These are phyloP conservation scores for Boletus rubropictus DNA, from an alignment of 768 basidiomycete genomes.

Conservation along the genomic window DNA sequence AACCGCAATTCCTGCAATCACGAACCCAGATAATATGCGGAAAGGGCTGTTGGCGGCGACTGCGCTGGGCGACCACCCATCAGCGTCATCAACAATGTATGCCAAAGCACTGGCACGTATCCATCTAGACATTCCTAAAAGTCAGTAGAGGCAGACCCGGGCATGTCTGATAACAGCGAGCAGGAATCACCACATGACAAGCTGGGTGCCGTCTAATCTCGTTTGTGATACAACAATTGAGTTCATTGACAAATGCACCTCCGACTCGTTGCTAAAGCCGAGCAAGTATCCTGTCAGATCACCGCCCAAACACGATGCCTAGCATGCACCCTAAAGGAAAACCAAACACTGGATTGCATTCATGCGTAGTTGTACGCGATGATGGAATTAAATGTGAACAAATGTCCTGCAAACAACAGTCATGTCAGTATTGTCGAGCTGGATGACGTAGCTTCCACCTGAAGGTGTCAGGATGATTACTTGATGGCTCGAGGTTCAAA, in stretches of 20 bases:
- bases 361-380: constrained; percentile 72
- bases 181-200: constrained; percentile 51
- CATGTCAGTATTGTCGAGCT: background rate
- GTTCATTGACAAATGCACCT: background rate
- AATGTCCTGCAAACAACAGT: constrained; percentile 41
- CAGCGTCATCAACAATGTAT: constrained; percentile 84
- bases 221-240: constrained; percentile 39
- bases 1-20: constrained; percentile 69
- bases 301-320: constrained; percentile 53
- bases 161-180: constrained; percentile 62
- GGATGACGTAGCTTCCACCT: constrained; percentile 19
- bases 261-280: constrained; percentile 32
- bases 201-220: constrained; percentile 62
- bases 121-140: constrained; percentile 31
- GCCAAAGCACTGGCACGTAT: constrained; percentile 71
- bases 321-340: constrained; percentile 36
- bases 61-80: constrained; percentile 72
- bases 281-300: constrained; percentile 47
- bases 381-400: constrained; percentile 66
- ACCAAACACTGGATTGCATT: constrained; percentile 29
- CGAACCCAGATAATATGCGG: constrained; percentile 61
- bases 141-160: constrained; percentile 69
- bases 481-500: constrained; percentile 51
- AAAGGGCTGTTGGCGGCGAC: constrained; percentile 72
- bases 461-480: constrained; percentile 59